Conservation (phyloP, 805 yeast genomes). For the Ogataea haglerorum region DNA sequence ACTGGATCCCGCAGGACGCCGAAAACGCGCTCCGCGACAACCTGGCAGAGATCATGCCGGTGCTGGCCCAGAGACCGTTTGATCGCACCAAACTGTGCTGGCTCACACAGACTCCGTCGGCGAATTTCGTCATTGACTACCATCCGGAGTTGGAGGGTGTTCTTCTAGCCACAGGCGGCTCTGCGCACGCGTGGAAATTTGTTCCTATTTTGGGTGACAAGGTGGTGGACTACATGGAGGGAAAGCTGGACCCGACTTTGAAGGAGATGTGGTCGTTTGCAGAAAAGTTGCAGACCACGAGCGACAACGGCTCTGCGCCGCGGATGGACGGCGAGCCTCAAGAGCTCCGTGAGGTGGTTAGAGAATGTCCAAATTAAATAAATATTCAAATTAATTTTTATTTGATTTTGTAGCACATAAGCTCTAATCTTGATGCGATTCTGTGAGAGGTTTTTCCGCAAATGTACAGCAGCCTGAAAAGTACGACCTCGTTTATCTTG, state of each 20-base stretch:
- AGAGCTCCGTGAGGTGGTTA: conserved; percentile 15
- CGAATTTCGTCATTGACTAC: conserved; percentile 25
- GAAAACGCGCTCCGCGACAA: conserved; percentile 21
- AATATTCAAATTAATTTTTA: neutral
- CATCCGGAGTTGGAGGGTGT: conserved; percentile 24
- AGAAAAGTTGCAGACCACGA: conserved; percentile 13
- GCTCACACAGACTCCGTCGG: conserved; percentile 26
- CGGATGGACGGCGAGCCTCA: conserved; percentile 26
- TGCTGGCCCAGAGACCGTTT: conserved; percentile 22
- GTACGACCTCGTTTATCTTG: too few relatives aligned
- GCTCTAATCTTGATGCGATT: too few relatives aligned
- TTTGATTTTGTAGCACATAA: neutral
- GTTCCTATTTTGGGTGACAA: conserved; percentile 28
- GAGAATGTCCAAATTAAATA: conserved; percentile 6
- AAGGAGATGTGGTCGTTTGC: conserved; percentile 23
- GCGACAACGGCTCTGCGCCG: conserved; percentile 27
- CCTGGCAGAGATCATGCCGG: conserved; percentile 24
- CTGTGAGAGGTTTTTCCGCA: too few relatives aligned
- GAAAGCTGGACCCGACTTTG: conserved; percentile 18
- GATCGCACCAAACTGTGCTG: conserved; percentile 28
- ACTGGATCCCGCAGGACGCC: conserved; percentile 29
- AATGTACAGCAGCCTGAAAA: too few relatives aligned
- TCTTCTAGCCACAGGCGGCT: conserved; percentile 27
- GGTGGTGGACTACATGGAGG: conserved; percentile 22
- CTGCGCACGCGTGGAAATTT: conserved; percentile 30